Conservation (phyloP, 352 stramenopile species). For the Aphanomyces euteiches region DNA sequence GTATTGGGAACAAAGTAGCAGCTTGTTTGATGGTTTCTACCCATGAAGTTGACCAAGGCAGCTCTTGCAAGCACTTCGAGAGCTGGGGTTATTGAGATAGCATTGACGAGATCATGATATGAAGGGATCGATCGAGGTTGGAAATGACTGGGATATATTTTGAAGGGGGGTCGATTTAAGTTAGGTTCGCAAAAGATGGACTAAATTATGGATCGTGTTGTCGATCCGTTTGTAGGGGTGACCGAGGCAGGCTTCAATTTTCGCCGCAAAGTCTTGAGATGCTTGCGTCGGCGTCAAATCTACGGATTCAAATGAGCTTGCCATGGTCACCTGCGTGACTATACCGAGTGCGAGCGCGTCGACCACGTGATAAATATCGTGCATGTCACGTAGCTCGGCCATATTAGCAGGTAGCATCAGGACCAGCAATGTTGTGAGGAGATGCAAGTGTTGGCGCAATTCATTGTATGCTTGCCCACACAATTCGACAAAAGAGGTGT, state of each 20-base stretch:
- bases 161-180: background rate
- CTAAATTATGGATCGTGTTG: slow-evolving; percentile 80
- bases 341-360: slow-evolving; percentile 50
- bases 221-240: slow-evolving; percentile 86
- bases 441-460: slow-evolving; percentile 81
- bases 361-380: slow-evolving; percentile 86
- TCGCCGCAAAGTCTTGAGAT: slow-evolving; percentile 62
- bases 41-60: too few relatives aligned
- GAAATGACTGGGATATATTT: slow-evolving; percentile 2
- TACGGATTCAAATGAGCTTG: background rate
- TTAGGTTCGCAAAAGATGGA: slow-evolving; percentile 46
- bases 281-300: slow-evolving; percentile 69
- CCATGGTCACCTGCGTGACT: background rate
- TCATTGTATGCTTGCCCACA: slow-evolving; percentile 70
- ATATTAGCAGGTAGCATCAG: slow-evolving; percentile 87
- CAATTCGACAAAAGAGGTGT: slow-evolving; percentile 64
- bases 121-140: background rate
- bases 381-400: slow-evolving; percentile 69
- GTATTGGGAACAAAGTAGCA: too few relatives aligned
- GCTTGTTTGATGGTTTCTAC: too few relatives aligned
- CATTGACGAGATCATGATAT: too few relatives aligned
- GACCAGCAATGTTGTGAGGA: slow-evolving; percentile 75
- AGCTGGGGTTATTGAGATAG: too few relatives aligned
- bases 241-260: slow-evolving; percentile 77
- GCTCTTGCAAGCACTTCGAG: too few relatives aligned